Conservation (phyloP, 2,329 filamentous ascomycete genomes). For the Verticillium isaacii region DNA sequence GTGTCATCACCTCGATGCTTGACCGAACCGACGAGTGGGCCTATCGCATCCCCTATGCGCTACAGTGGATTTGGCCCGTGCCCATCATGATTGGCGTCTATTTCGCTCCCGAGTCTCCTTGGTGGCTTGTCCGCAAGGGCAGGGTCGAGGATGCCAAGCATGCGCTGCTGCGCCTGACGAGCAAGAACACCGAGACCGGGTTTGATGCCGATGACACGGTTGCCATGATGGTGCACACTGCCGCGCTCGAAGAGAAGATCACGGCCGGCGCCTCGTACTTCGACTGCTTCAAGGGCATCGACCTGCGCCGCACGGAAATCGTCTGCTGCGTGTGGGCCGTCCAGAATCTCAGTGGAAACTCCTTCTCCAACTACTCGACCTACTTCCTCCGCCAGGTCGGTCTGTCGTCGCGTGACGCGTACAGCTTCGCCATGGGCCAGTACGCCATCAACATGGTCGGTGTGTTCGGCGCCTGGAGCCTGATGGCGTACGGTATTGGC, state of each 20-base stretch:
- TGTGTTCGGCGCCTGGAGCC: constrained; percentile 74
- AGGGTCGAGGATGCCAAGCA: constrained; percentile 61
- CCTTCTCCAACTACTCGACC: constrained; percentile 62
- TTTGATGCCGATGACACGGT: constrained; percentile 82
- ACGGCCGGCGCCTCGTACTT: constrained; percentile 69
- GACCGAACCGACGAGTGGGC: constrained; percentile 62
- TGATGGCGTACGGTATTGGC: constrained; percentile 72
- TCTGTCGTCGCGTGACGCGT: constrained; percentile 44
- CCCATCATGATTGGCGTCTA: constrained; percentile 61
- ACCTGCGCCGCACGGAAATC: constrained; percentile 72
- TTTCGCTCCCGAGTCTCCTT: constrained; percentile 66
- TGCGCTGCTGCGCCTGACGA: constrained; percentile 62
- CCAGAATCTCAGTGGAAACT: constrained; percentile 59
- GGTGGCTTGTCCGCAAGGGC: constrained; percentile 71
- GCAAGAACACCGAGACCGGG: constrained; percentile 56
- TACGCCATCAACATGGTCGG: constrained; percentile 73
- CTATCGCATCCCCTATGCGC: constrained; percentile 64
- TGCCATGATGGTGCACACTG: constrained; percentile 90
- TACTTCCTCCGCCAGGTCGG: constrained; percentile 60
- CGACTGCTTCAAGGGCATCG: constrained; percentile 79
- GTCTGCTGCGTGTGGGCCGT: constrained; percentile 62
- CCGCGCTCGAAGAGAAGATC: constrained; percentile 71
- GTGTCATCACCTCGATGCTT: constrained; percentile 67
- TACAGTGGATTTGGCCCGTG: constrained; percentile 76
- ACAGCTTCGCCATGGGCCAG: constrained; percentile 58